Evolutionary conservation across 2,329 filamentous ascomycete species (phyloP).

Genomic region (Aspergillus tubingensis): DNA sequence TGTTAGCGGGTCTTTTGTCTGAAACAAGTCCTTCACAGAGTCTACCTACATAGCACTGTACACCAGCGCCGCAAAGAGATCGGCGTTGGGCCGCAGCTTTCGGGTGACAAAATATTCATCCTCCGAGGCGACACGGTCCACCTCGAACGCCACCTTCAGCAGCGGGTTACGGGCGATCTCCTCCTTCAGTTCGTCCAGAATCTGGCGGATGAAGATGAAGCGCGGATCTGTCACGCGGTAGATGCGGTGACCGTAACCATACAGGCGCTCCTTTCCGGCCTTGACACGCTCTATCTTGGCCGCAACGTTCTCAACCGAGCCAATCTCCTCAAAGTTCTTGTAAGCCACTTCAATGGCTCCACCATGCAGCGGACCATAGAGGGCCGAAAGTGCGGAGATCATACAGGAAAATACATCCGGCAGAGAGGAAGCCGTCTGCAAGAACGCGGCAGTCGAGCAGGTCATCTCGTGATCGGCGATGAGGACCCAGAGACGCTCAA

Average conservation of each 20-base stretch:
- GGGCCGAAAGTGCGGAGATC: slow-evolving; percentile 53
- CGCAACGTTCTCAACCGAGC: slow-evolving; percentile 54
- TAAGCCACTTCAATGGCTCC: slow-evolving; percentile 59
- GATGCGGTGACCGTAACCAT: slow-evolving; percentile 54
- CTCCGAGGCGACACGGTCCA: slow-evolving; percentile 39
- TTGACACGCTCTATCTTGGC: slow-evolving; percentile 55
- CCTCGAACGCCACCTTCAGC: slow-evolving; percentile 40
- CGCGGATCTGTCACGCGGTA: slow-evolving; percentile 58
- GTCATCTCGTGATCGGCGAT: slow-evolving; percentile 61
- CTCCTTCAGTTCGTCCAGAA: slow-evolving; percentile 26
- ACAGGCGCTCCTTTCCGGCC: slow-evolving; percentile 53
- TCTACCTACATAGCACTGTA: slow-evolving; percentile 38
- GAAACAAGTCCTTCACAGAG: too few relatives aligned
- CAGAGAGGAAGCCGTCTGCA: slow-evolving; percentile 56
- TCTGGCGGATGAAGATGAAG: slow-evolving; percentile 50
- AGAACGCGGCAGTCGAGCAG: slow-evolving; percentile 56
- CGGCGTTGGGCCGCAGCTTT: slow-evolving; percentile 43
- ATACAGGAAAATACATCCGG: slow-evolving; percentile 55
- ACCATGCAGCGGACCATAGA: slow-evolving; percentile 58
- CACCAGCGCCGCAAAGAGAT: slow-evolving; percentile 42
- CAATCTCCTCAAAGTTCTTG: slow-evolving; percentile 56
- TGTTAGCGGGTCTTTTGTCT: neutral
- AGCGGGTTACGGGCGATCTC: slow-evolving; percentile 32
- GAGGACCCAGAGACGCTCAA: slow-evolving; percentile 56
- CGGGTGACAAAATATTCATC: slow-evolving; percentile 43